phyloP scores from a whole-genome alignment of 2,329 filamentous ascomycete species.

The Cyphellophora attinorum region DNA sequence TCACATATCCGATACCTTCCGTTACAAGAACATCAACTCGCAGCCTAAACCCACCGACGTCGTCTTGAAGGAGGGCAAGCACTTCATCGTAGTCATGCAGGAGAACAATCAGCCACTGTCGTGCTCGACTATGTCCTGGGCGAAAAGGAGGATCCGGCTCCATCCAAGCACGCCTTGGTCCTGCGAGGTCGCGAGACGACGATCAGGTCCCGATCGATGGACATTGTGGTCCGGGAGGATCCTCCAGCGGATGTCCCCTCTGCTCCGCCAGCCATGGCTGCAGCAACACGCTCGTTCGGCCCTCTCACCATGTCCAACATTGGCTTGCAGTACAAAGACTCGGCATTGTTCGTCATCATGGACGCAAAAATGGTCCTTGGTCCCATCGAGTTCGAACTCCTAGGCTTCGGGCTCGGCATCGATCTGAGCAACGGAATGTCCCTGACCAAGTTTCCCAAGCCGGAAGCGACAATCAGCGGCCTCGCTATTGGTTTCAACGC shows the following conservation, averaged over 20 bases:
- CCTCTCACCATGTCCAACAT: slow-evolving; percentile 27
- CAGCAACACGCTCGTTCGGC: too few relatives aligned
- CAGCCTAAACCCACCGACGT: not conserved
- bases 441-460: slow-evolving; percentile 7
- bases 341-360: slow-evolving; percentile 22
- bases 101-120: slow-evolving; percentile 4
- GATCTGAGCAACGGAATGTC: slow-evolving; percentile 10
- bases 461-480: slow-evolving; percentile 24
- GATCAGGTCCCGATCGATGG: too few relatives aligned
- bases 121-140: slow-evolving; percentile 14
- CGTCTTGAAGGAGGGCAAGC: slow-evolving; percentile 1
- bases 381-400: slow-evolving; percentile 25
- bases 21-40: not conserved
- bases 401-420: slow-evolving; percentile 26
- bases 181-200: too few relatives aligned
- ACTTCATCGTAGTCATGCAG: slow-evolving; percentile 3
- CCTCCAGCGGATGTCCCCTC: too few relatives aligned
- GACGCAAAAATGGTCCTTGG: slow-evolving; percentile 28
- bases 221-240: too few relatives aligned
- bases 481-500: slow-evolving; percentile 25
- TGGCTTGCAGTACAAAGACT: slow-evolving; percentile 25
- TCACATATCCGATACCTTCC: not conserved
- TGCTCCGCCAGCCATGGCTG: too few relatives aligned
- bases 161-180: too few relatives aligned
- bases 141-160: slow-evolving; percentile 15